Evolutionary conservation across 805 yeast species (phyloP).

Genomic region (Schwanniomyces pseudopolymorphus): DNA sequence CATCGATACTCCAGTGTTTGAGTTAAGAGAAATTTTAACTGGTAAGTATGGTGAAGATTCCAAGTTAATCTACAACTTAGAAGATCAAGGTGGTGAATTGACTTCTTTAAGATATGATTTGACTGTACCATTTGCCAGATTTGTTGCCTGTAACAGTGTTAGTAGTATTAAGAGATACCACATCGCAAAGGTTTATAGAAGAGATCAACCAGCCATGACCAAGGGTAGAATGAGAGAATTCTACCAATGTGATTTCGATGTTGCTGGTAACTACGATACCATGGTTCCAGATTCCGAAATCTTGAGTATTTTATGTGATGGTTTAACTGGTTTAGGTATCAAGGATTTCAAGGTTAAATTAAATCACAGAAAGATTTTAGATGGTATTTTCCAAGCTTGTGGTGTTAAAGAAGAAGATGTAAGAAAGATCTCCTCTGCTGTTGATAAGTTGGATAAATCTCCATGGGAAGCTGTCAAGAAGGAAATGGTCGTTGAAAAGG

Average conservation of each 20-base stretch:
- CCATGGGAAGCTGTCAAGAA: constrained; percentile 95
- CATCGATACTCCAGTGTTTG: constrained; percentile 97
- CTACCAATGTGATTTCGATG: constrained; percentile 97
- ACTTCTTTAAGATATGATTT: constrained; percentile 94
- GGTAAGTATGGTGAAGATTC: constrained; percentile 99
- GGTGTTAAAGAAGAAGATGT: constrained; percentile 95
- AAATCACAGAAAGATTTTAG: constrained; percentile 93
- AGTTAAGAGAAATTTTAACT: constrained; percentile 88
- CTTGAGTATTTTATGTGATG: constrained; percentile 78
- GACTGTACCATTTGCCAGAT: constrained; percentile 98
- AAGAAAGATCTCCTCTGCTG: constrained; percentile 90
- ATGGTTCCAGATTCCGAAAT: constrained; percentile 98
- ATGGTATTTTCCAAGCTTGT: constrained; percentile 92
- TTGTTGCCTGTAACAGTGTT: constrained; percentile 92
- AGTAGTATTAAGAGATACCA: constrained; percentile 91
- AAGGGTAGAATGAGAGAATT: constrained; percentile 99
- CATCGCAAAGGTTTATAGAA: constrained; percentile 96
- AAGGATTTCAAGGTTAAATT: constrained; percentile 86
- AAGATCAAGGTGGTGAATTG: constrained; percentile 98
- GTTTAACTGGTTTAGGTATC: constrained; percentile 80
- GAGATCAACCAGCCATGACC: constrained; percentile 99
- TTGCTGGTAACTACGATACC: constrained; percentile 88
- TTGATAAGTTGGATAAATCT: constrained; percentile 90
- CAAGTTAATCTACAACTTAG: constrained; percentile 89
- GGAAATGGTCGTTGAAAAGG: constrained; percentile 91